Base-by-base conservation (phyloP, 2,329 filamentous ascomycete genomes). In the Colletotrichum gigasporum region DNA sequence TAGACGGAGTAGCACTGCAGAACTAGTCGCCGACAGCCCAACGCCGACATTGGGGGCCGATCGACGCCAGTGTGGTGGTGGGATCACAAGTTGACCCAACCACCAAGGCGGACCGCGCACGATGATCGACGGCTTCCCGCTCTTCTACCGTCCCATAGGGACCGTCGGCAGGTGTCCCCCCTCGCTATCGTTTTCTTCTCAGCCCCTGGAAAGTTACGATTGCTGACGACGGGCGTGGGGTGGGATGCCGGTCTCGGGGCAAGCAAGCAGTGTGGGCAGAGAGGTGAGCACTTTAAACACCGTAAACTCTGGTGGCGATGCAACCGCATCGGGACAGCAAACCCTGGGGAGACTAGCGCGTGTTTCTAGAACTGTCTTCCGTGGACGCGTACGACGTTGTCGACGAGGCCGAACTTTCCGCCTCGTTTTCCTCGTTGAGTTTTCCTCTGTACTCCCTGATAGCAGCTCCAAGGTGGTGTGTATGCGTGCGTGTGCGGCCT, bases 81-180 rank as follows among this genome's bases (percentile, higher is more conserved):
- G 30, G 32, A 52, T 34, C 2, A 32, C 2, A n/a, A 2, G 11
- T 24, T 32, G 60, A 47, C 24, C 32, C 11, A 55, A 47, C 24
- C 32, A 8, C 30, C 35, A 30, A 32, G 42, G 26, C 42, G 28
- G 44, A 63, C 35, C 44, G 28, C 22, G 20, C 53, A 22, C 39
- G 20, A 60, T 60, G 60, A 63, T 63, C 55, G 47, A 41, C 55
- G 39, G 37, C 18, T 60, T 53, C 45, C 60, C 55, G 55, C 10
- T 24, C 18, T 16, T 16, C 8, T 39, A 52, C 45, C 60, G 20
- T 10, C 16, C 45, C 39, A 26, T 16, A 39, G 60, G 60, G 30
- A 47, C 41, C 37, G 55, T 32, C 54, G 53, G 52, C 16, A 34
- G 11, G 20, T 26, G 20, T 9, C 24, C 4, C 3, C 5, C 2